Evolutionary conservation across 441 rosid genomes (phyloP).

Genomic region (Codiaeum variegatum): DNA sequence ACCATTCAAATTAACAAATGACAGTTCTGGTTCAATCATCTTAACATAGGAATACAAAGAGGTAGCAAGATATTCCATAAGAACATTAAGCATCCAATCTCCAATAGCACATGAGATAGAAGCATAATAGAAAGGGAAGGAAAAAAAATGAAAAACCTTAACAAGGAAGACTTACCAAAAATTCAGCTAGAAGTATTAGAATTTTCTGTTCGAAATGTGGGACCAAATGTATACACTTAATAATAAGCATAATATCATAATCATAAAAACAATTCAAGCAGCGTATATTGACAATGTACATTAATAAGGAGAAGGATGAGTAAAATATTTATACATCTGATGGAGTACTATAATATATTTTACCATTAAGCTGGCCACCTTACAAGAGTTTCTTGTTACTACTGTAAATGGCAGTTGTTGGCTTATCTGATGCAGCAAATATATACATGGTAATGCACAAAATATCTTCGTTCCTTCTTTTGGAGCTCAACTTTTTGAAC

Average conservation of each 20-base stretch:
- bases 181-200: slow-evolving; percentile 94
- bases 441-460: slow-evolving; percentile 97
- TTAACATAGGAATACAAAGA: slow-evolving; percentile 25
- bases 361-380: slow-evolving; percentile 97
- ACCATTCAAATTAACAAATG: slow-evolving; percentile 90
- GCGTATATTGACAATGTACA: slow-evolving; percentile 12
- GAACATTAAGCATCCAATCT: not conserved
- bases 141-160: slow-evolving; percentile 3
- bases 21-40: slow-evolving; percentile 99
- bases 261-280: slow-evolving; percentile 11
- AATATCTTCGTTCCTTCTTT: slow-evolving; percentile 90
- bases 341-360: slow-evolving; percentile 94
- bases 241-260: slow-evolving; percentile 13
- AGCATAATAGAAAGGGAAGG: slow-evolving; percentile 7
- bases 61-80: slow-evolving; percentile 10
- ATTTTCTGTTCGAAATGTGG: slow-evolving; percentile 95
- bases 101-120: slow-evolving; percentile 9
- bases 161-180: slow-evolving; percentile 59
- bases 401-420: no score
- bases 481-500: slow-evolving; percentile 88
- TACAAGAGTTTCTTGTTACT: no score
- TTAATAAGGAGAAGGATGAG: slow-evolving; percentile 7
- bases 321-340: slow-evolving; percentile 56
- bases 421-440: no score
- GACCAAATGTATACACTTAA: slow-evolving; percentile 94